Percentiles rank a stretch among this genome's conserved stretches.
These are phyloP conservation scores for Dryadomyces quercus-mongolicae DNA, from an alignment of 2,329 filamentous ascomycete genomes.

Conservation along the genomic window DNA sequence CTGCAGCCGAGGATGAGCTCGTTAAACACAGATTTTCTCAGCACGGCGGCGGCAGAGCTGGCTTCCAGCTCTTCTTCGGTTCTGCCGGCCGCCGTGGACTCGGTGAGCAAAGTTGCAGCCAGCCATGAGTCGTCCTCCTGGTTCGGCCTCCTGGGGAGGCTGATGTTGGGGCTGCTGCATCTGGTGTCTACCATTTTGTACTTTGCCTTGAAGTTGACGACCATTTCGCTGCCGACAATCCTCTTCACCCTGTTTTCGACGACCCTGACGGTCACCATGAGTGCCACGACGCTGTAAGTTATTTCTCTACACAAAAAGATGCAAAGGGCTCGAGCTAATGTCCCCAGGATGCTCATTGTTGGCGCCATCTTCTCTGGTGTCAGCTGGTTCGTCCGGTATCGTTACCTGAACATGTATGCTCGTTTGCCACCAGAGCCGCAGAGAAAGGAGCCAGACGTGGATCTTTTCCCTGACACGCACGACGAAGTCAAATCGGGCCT, in stretches of 20 bases:
- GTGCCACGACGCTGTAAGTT: constrained; percentile 81
- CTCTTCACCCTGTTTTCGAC: constrained; percentile 85
- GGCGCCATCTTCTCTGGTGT: constrained; percentile 68
- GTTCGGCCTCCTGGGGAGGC: constrained; percentile 43
- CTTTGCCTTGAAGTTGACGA: constrained; percentile 73
- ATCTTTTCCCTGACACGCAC: constrained; percentile 86
- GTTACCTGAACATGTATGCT: constrained; percentile 94
- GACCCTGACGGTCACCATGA: constrained; percentile 95
- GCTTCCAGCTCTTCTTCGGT: too few species aligned
- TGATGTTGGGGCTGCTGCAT: constrained; percentile 43
- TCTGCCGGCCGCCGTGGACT: constrained; percentile 28
- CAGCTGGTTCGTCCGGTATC: constrained; percentile 90
- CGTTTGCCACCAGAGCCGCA: constrained; percentile 88
- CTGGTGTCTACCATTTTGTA: constrained; percentile 51
- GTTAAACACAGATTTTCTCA: neutral
- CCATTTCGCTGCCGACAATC: constrained; percentile 79
- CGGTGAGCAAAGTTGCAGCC: constrained; percentile 22
- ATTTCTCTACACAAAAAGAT: neutral
- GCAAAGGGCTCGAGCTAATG: neutral
- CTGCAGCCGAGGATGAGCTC: constrained; percentile 10
- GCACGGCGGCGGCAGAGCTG: constrained; percentile 14
- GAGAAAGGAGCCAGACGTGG: constrained; percentile 88
- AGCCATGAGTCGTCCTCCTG: constrained; percentile 35
- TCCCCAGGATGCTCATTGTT: constrained; percentile 59
- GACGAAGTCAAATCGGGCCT: constrained; percentile 83